phyloP scores from a whole-genome alignment of 257 asterid genomes.

The Lavandula angustifolia region DNA sequence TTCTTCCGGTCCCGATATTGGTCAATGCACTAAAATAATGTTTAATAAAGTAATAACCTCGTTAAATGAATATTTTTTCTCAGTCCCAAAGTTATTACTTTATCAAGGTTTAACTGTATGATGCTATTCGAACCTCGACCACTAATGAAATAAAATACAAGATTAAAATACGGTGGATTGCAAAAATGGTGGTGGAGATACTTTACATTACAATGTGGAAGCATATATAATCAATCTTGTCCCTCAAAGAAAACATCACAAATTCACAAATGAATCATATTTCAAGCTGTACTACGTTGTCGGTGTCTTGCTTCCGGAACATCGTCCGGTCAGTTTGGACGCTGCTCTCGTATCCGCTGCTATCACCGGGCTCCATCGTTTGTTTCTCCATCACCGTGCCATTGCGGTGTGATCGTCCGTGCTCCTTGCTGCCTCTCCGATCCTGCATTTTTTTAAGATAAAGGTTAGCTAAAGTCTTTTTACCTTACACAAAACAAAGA shows the following conservation, averaged over 20 bases:
- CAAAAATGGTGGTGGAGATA: too few species aligned
- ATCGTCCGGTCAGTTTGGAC: conserved; percentile 55
- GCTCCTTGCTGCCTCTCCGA: conserved; percentile 56
- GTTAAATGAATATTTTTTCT: too few species aligned
- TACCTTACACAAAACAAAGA: too few species aligned
- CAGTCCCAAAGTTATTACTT: too few species aligned
- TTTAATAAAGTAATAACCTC: too few species aligned
- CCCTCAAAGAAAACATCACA: conserved; percentile 11
- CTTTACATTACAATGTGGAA: neutral
- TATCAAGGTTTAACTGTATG: too few species aligned
- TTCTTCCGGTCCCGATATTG: too few species aligned
- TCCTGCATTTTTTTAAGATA: conserved; percentile 43
- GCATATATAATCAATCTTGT: neutral
- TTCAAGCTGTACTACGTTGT: conserved; percentile 35
- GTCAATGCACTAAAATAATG: too few species aligned
- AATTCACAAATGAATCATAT: conserved; percentile 35
- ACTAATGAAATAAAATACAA: neutral
- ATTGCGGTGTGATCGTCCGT: conserved; percentile 42
- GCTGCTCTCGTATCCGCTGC: conserved; percentile 86
- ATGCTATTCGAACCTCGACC: too few species aligned
- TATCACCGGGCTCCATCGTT: conserved; percentile 67
- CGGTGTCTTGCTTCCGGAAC: conserved; percentile 66
- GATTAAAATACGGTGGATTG: neutral
- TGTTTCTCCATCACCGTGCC: conserved; percentile 46
- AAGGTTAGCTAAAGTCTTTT: too few species aligned